Evolutionary conservation across 306 rosid genomes (phyloP).

Genomic region (Psophocarpus tetragonolobus): DNA sequence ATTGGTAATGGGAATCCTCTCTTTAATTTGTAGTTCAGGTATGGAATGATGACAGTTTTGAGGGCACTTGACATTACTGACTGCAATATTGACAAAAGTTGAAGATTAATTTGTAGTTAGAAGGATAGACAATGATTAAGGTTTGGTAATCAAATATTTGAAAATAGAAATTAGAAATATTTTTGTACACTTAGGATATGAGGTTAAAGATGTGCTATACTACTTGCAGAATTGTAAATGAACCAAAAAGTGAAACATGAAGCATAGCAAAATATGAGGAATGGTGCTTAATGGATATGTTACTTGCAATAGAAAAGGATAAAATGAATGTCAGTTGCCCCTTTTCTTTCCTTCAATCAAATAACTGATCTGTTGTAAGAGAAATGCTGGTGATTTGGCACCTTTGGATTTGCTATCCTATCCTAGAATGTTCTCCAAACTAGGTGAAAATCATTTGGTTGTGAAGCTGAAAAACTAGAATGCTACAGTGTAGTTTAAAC

Average conservation of each 20-base stretch:
- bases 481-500: too few species aligned
- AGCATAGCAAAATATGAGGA: not conserved
- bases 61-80: conserved; percentile 47
- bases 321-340: not conserved
- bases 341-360: not conserved
- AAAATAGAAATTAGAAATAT: not conserved
- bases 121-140: not conserved
- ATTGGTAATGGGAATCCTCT: conserved; percentile 66
- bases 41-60: conserved; percentile 55
- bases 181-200: not conserved
- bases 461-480: too few species aligned
- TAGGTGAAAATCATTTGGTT: not conserved
- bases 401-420: not conserved
- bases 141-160: not conserved
- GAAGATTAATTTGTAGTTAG: not conserved
- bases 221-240: not conserved
- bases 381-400: not conserved
- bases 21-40: conserved; percentile 48
- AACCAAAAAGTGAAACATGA: not conserved
- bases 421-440: not conserved
- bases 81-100: conserved; percentile 52
- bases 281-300: not conserved
- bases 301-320: not conserved
- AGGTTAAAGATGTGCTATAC: conserved; percentile 8
- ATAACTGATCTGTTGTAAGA: not conserved